Evolutionary conservation across 1,139 yeast species (phyloP), one percentile per base, ranked within the genome.

Genomic region (Suhomyces bolitotheri): DNA sequence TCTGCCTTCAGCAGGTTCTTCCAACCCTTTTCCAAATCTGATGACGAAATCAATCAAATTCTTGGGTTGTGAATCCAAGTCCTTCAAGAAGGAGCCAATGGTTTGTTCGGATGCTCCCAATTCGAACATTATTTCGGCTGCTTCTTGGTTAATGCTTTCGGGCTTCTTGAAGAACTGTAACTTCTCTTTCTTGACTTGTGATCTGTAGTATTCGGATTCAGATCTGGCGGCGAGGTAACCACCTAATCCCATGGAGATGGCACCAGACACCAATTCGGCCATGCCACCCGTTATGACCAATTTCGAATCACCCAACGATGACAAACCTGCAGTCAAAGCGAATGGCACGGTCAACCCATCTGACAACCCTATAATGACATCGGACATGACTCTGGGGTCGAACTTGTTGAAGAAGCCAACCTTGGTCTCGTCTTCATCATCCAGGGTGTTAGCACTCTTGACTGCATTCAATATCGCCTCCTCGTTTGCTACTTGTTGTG

Each of bases 331-430:
- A 4, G 92, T 84, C 48, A 84, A 70, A 5, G 94, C 92, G 67
- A 84, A 84, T 13, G 94, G 94, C 31, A 84, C 94, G 2, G 94
- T 84, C 49, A 84, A 69, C 2, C 94, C 94, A 56, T 84, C 94
- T 29, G 86, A 78, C 40, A 84, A 70, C 4, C 94, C 94, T 50
- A 84, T 84, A 43, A 84, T 82, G 35, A 82, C 71, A 58, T 84
- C 94, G 27, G 86, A 78, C 86, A 84, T 83, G 25, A 82, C 85
- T 58, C 92, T 70, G 10, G 92, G 92, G 56, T 82, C 76, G 44
- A 71, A 70, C 28, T 56, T 64, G 44, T 57, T 58, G 52, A 71
- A 68, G 39, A 70, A 65, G 10, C 72, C 72, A 4, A 36, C 34
- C n/a, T 43, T 32, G 14, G 49, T 58, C 8, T 17, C 8, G 5